Base-by-base conservation (phyloP, 331 rosid genomes). In the Phaseolus coccineus region DNA sequence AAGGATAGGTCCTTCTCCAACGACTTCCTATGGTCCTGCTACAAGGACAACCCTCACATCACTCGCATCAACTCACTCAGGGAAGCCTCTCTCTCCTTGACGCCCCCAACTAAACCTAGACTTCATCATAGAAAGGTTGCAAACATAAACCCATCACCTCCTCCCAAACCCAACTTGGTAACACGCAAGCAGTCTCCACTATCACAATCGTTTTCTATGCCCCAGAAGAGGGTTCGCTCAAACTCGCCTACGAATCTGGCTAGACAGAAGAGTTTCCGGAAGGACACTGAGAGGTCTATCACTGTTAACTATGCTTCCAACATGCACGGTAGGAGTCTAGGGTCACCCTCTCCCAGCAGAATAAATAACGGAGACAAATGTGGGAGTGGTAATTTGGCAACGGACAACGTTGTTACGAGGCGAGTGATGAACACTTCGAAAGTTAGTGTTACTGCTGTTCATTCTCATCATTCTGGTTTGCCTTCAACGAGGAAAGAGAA, bases 41-140 rank as follows among this genome's bases (percentile, higher is more conserved):
- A 88, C 84, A 88, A 85, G 22, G 93, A 93, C 25, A 95, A 90
- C 78, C 92, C 92, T 0, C 97, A 91, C 46, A 79, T 93, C 28
- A 19, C 83, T 63, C 94, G 89, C 5, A 89, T 93, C 58, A 87
- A 82, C 76, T 89, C 94, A 4, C 80, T 91, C 77, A 90, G 80
- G 69, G 91, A 91, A 37, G 71, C 83, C 35, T 25, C 84, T 73
- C 51, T 59, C n/a, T 72, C 77, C 55, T 47, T 63, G 13, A 16
- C n/a, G 1, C 73, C 87, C 0, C 27, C 46, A 33, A 6, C 74
- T 7, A 77, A 84, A 79, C 50, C 80, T 51, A 77, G 75, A 74
- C 28, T 16, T 12, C 5, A 25, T 15, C 48, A 2, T 7, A 76
- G 65, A n/a, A 62, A 56, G 62, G 15, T 22, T 5, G 2, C 9